These are phyloP conservation scores for Aphanocladium album DNA, from an alignment of 2,329 filamentous ascomycete species.

Conservation along the genomic window DNA sequence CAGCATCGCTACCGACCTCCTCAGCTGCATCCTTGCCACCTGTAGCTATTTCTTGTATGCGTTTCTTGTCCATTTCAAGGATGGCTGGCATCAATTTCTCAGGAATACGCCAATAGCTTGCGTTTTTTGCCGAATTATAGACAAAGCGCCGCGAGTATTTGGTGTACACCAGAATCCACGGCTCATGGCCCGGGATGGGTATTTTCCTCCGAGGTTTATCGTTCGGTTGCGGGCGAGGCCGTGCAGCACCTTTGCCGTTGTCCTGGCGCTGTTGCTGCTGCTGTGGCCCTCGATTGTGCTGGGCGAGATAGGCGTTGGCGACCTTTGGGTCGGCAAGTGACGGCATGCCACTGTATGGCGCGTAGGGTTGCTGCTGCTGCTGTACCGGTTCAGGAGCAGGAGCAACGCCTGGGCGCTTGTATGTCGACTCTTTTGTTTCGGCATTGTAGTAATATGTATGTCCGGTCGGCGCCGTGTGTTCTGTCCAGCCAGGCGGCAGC, in stretches of 20 bases:
- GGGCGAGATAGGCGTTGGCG: conserved; percentile 57
- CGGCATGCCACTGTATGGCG: conserved; percentile 26
- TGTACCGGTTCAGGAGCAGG: conserved; percentile 13
- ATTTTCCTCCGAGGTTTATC: conserved; percentile 81
- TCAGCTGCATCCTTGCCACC: conserved; percentile 15
- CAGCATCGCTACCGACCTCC: conserved; percentile 11
- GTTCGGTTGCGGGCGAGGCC: conserved; percentile 60
- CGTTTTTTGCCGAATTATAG: conserved; percentile 77
- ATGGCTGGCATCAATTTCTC: conserved; percentile 79
- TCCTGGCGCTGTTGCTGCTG: conserved; percentile 41
- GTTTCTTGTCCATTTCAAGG: conserved; percentile 65
- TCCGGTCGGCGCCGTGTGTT: conserved; percentile 83
- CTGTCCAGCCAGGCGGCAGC: conserved; percentile 80
- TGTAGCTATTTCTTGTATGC: conserved; percentile 54
- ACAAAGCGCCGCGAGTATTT: conserved; percentile 86
- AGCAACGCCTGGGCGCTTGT: conserved; percentile 61
- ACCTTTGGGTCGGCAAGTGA: conserved; percentile 49
- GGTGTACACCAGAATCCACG: conserved; percentile 91
- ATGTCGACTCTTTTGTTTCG: conserved; percentile 79
- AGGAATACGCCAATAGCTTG: conserved; percentile 94
- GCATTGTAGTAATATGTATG: conserved; percentile 87
- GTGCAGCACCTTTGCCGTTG: conserved; percentile 51
- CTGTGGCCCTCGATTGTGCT: conserved; percentile 39
- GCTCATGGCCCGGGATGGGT: conserved; percentile 71
- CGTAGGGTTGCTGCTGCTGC: conserved; percentile 25